These are phyloP conservation scores for Dendrobium huoshanense DNA, from an alignment of 106 monocot genomes.

Conservation along the genomic window DNA sequence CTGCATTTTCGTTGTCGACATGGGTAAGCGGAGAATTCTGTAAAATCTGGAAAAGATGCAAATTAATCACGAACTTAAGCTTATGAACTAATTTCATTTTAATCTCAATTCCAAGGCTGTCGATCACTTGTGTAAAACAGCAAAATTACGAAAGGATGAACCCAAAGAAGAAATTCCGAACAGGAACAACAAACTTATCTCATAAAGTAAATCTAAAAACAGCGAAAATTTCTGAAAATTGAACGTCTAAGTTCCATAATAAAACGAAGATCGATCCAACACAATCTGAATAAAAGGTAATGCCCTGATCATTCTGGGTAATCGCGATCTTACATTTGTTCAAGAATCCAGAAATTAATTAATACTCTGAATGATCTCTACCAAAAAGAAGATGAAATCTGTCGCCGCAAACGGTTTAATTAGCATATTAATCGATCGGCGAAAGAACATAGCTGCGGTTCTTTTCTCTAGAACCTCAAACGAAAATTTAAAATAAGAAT, in stretches of 20 bases:
- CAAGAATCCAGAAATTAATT: neutral
- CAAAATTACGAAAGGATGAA: neutral
- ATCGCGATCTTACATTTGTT: neutral
- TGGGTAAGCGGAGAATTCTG: neutral
- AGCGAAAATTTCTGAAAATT: neutral
- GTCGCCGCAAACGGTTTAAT: neutral
- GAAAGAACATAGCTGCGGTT: neutral
- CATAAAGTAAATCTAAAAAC: neutral
- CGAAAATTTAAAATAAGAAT: neutral
- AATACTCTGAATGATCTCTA: neutral
- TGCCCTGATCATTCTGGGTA: neutral
- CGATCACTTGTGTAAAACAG: neutral
- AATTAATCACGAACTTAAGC: neutral
- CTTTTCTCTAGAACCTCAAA: neutral
- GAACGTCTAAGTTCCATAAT: neutral
- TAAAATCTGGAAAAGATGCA: neutral
- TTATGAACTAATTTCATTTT: neutral
- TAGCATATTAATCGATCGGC: neutral
- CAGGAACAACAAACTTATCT: neutral
- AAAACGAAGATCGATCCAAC: neutral
- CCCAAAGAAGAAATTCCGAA: neutral
- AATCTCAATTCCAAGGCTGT: neutral
- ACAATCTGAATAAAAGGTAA: neutral
- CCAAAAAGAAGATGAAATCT: neutral
- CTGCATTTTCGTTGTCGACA: conserved; percentile 19